A percentile compares a stretch with the other conserved stretches of the same genome.
phyloP scores from a whole-genome alignment of 768 basidiomycete genomes.

The Agaricus subrufescens region DNA sequence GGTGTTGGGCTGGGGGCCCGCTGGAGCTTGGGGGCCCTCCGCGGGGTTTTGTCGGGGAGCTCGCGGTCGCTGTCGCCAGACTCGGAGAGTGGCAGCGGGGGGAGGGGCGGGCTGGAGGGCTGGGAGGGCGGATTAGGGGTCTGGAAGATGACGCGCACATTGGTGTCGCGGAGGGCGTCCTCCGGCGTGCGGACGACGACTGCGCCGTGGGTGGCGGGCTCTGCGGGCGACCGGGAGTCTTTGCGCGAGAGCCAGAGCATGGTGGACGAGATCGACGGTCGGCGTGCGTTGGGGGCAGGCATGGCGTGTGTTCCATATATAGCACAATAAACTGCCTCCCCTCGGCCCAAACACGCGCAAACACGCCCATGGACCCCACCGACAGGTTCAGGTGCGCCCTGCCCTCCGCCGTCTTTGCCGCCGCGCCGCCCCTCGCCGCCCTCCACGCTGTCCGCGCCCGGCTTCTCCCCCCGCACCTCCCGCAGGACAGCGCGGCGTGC shows the following conservation, averaged over 20 bases:
- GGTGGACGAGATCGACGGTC: slow-evolving; percentile 37
- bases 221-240: slow-evolving; percentile 39
- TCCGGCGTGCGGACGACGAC: slow-evolving; percentile 75
- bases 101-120: slow-evolving; percentile 49
- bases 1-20: slow-evolving; percentile 20
- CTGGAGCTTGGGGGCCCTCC: slow-evolving; percentile 31
- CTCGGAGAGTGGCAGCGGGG: slow-evolving; percentile 49
- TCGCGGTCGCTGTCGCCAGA: slow-evolving; percentile 28
- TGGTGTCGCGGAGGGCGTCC: slow-evolving; percentile 60
- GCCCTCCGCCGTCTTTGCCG: slow-evolving; percentile 41
- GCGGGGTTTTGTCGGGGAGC: slow-evolving; percentile 15
- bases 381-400: slow-evolving; percentile 43
- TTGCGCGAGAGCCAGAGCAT: slow-evolving; percentile 51
- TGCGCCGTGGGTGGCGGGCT: slow-evolving; percentile 62
- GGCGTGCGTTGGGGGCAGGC: slow-evolving; percentile 22
- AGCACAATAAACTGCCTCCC: neutral
- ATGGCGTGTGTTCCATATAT: slow-evolving; percentile 9
- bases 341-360: slow-evolving; percentile 10
- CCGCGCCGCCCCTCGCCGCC: slow-evolving; percentile 59
- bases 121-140: slow-evolving; percentile 3
- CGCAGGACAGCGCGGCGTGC: slow-evolving; percentile 34
- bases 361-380: slow-evolving; percentile 25
- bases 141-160: slow-evolving; percentile 33
- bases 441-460: slow-evolving; percentile 46
- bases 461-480: slow-evolving; percentile 18